Evolutionary conservation across 2,329 filamentous ascomycete genomes (phyloP).

Genomic region (Boeremia lycopersici): DNA sequence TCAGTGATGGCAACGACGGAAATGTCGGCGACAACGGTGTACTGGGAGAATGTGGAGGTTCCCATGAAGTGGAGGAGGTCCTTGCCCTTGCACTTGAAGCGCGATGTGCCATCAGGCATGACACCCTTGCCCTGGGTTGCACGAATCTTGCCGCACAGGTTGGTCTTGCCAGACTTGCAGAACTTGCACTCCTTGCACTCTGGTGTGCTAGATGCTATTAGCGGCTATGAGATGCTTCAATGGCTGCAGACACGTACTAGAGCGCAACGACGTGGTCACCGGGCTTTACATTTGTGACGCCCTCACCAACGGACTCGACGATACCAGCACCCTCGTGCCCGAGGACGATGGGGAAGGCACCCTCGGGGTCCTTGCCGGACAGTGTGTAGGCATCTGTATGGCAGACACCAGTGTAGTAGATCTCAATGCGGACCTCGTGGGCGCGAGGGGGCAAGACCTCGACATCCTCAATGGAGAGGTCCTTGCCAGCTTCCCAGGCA

Average conservation of each 20-base stretch:
- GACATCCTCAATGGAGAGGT: conserved; percentile 86
- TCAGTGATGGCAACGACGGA: conserved; percentile 92
- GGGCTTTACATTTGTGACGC: conserved; percentile 90
- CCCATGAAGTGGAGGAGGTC: conserved; percentile 99
- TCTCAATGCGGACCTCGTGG: conserved; percentile 94
- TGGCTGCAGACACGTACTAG: conserved; percentile 44
- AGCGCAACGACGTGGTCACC: conserved; percentile 78
- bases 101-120: conserved; percentile 95
- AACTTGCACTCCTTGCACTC: conserved; percentile 99
- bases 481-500: conserved; percentile 94
- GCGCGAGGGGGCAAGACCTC: conserved; percentile 89
- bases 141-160: conserved; percentile 98
- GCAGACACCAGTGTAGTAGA: conserved; percentile 98
- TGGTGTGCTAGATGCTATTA: conserved; percentile 71
- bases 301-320: conserved; percentile 73
- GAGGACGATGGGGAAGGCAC: conserved; percentile 52
- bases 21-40: conserved; percentile 98
- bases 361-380: conserved; percentile 91
- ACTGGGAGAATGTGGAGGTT: conserved; percentile 97
- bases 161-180: conserved; percentile 99
- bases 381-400: conserved; percentile 80
- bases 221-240: not conserved
- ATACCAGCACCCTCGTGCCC: conserved; percentile 52
- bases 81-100: conserved; percentile 94
- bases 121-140: conserved; percentile 94